Conservation (phyloP, 225 moss, liverwort and hornwort genomes). For the Neckera pumila region DNA sequence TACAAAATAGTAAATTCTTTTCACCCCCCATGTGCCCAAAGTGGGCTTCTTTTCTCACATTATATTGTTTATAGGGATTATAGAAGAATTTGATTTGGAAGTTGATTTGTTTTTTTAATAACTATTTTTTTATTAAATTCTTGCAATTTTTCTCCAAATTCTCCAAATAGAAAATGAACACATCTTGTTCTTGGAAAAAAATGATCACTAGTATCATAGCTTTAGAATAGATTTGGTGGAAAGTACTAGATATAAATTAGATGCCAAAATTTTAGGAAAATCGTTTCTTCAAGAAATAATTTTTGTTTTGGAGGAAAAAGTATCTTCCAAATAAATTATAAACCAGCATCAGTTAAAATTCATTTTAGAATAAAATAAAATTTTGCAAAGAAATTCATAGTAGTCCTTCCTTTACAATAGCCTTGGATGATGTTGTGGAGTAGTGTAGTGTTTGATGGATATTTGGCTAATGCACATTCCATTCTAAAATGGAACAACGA, state of each 20-base stretch:
- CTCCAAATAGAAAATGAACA: too few species aligned
- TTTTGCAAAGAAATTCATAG: fast-evolving
- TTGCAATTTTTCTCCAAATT: too few species aligned
- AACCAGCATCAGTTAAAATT: fast-evolving
- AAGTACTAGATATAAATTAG: not conserved
- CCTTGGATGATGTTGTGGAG: fast-evolving
- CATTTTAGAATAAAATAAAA: not conserved
- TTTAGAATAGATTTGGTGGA: too few species aligned
- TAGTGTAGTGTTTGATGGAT: not conserved
- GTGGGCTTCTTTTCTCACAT: too few species aligned
- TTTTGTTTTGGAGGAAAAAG: fast-evolving
- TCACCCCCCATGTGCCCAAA: too few species aligned
- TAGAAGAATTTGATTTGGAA: too few species aligned
- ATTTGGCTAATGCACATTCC: not conserved
- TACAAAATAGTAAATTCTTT: too few species aligned
- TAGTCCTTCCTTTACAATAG: fast-evolving
- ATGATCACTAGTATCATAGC: too few species aligned
- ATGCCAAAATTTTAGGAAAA: not conserved
- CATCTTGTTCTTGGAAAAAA: too few species aligned
- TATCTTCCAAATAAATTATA: not conserved
- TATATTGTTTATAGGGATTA: too few species aligned
- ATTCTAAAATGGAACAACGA: not conserved
- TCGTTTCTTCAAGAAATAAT: not conserved
- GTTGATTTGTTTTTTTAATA: too few species aligned
- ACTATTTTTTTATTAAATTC: too few species aligned